Conservation (phyloP, 805 yeast genomes). For the Huiozyma sinensis region DNA sequence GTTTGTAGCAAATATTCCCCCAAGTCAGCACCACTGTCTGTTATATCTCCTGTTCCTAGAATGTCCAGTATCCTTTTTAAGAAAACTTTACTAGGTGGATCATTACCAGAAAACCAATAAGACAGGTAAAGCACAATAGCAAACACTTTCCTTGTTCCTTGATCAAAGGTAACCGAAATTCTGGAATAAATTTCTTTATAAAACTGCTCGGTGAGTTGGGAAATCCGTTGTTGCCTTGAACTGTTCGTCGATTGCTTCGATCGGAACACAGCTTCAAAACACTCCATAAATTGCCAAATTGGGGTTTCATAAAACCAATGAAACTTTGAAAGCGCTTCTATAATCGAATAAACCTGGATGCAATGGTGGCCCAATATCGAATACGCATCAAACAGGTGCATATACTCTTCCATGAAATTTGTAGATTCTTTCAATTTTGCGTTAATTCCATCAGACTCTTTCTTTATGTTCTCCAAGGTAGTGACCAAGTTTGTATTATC, state of each 20-base stretch:
- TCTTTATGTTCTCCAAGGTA: conserved; percentile 55
- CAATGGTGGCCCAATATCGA: conserved; percentile 46
- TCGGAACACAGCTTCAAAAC: conserved; percentile 27
- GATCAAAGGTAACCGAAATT: conserved; percentile 37
- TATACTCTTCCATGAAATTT: conserved; percentile 44
- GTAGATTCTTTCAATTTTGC: conserved; percentile 44
- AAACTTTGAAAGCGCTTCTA: conserved; percentile 34
- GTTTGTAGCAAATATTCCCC: too few species aligned
- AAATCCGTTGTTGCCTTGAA: conserved; percentile 13
- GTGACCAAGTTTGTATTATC: conserved; percentile 53
- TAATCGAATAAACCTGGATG: conserved; percentile 37
- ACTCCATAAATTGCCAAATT: conserved; percentile 32
- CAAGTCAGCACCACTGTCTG: not conserved
- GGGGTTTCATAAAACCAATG: conserved; percentile 52
- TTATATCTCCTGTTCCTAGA: not conserved
- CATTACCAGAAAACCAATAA: conserved; percentile 1
- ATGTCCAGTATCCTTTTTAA: not conserved
- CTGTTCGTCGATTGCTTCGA: not conserved
- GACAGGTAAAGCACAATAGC: conserved; percentile 31
- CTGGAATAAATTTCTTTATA: conserved; percentile 38
- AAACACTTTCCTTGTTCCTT: conserved; percentile 36
- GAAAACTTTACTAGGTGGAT: not conserved
- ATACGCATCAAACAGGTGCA: conserved; percentile 37
- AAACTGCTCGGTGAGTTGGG: conserved; percentile 29
- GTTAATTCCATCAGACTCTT: conserved; percentile 46